phyloP scores from a whole-genome alignment of 2,329 filamentous ascomycete species.

The Microdochium paspali region DNA sequence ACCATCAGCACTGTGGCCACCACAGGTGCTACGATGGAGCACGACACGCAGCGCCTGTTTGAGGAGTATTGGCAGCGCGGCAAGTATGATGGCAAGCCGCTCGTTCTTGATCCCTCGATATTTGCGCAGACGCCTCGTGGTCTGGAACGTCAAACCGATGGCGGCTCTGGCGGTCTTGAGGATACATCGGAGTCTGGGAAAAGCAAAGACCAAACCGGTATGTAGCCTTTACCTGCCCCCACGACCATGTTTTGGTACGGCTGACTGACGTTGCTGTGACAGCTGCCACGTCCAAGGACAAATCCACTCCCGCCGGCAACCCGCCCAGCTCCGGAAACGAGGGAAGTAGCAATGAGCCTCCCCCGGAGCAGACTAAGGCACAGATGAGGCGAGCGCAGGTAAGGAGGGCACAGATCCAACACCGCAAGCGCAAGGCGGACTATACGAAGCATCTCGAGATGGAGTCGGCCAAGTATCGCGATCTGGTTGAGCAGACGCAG shows the following conservation, averaged over 20 bases:
- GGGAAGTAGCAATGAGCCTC: neutral
- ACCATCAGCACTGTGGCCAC: too few species aligned
- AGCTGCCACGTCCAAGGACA: neutral
- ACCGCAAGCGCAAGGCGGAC: conserved; percentile 46
- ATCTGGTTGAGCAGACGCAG: conserved; percentile 32
- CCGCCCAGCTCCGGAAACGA: conserved; percentile 3
- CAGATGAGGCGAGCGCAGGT: conserved; percentile 41
- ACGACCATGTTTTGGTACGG: too few species aligned
- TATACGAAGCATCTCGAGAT: conserved; percentile 45
- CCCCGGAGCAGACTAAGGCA: conserved; percentile 25
- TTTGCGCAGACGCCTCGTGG: neutral
- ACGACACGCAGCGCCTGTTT: conserved; percentile 2
- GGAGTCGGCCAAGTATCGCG: conserved; percentile 36
- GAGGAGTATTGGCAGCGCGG: conserved; percentile 5
- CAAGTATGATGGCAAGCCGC: conserved; percentile 1
- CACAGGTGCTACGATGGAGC: neutral
- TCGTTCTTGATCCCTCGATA: conserved; percentile 1
- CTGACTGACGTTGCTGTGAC: too few species aligned
- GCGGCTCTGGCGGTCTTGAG: too few species aligned
- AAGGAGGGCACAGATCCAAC: conserved; percentile 41
- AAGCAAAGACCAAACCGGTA: too few species aligned
- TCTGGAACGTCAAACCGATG: too few species aligned
- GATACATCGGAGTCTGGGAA: too few species aligned
- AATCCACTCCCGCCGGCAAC: conserved; percentile 1
- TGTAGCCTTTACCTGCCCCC: too few species aligned